phyloP scores from a whole-genome alignment of 352 stramenopile species.

The Phytophthora tubulina region DNA sequence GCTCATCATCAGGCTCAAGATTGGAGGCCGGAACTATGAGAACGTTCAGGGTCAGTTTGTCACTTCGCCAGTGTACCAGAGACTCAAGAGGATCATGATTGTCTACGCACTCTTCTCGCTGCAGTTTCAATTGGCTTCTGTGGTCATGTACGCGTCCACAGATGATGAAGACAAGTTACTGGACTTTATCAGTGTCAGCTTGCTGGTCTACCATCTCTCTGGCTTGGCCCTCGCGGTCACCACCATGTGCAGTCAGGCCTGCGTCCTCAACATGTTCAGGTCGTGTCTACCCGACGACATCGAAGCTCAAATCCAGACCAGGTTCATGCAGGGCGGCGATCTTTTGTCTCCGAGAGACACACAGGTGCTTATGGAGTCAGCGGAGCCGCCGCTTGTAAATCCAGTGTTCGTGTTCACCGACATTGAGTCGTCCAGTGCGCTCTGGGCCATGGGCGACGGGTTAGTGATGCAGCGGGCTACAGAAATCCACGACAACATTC shows the following conservation, averaged over 20 bases:
- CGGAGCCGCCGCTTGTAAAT: constrained; percentile 53
- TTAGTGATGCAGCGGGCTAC: constrained; percentile 60
- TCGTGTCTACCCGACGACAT: constrained; percentile 55
- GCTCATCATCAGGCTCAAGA: constrained; percentile 55
- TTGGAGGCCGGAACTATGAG: constrained; percentile 67
- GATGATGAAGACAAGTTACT: constrained; percentile 42
- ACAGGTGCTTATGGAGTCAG: constrained; percentile 49
- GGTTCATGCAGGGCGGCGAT: constrained; percentile 53
- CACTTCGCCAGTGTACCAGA: constrained; percentile 71
- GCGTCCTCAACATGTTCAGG: constrained; percentile 48
- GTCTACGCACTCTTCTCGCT: constrained; percentile 70
- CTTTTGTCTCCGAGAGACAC: constrained; percentile 50
- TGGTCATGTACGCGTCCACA: constrained; percentile 53
- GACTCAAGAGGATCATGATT: constrained; percentile 77
- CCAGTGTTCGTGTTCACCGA: constrained; percentile 78
- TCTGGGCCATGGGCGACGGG: constrained; percentile 59
- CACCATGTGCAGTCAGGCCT: constrained; percentile 61
- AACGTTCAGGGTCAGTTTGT: constrained; percentile 73
- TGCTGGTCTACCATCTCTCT: constrained; percentile 53
- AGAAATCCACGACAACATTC: constrained; percentile 68
- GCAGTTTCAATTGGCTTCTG: constrained; percentile 66
- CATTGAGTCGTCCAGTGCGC: constrained; percentile 69
- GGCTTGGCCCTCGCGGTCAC: constrained; percentile 56
- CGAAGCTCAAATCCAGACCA: constrained; percentile 50
- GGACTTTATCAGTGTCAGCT: constrained; percentile 54